Conservation (phyloP, 176 grass and related monocot species). For the Typha latifolia region DNA sequence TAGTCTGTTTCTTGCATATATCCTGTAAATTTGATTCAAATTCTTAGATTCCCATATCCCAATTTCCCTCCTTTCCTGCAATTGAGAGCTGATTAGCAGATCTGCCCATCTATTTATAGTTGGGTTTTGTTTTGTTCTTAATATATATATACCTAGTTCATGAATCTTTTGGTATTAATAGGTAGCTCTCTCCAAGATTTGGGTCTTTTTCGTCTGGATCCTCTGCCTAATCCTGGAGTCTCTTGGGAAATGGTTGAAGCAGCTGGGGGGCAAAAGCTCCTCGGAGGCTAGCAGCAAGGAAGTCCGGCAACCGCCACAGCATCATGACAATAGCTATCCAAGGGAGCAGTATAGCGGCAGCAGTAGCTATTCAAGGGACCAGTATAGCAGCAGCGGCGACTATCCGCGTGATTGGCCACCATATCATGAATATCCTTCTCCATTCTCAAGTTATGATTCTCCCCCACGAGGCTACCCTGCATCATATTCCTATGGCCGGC, state of each 20-base stretch:
- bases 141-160: no score
- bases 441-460: background rate
- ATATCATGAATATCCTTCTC: background rate
- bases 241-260: conserved; percentile 20
- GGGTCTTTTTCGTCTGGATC: conserved; percentile 40
- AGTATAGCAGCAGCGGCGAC: background rate
- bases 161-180: conserved; percentile 17
- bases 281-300: background rate
- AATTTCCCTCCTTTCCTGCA: no score
- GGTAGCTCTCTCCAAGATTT: conserved; percentile 30
- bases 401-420: background rate
- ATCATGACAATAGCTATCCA: conserved; percentile 14
- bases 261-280: background rate
- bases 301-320: background rate
- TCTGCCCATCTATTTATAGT: no score
- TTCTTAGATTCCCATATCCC: no score
- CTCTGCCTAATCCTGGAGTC: conserved; percentile 46
- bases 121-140: no score
- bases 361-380: background rate
- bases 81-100: no score
- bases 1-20: no score
- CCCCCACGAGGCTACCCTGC: background rate
- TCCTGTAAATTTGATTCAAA: no score
- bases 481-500: background rate
- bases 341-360: conserved; percentile 20